These are phyloP conservation scores for Climacium dendroides DNA, from an alignment of 225 moss, liverwort and hornwort species.

Conservation along the genomic window DNA sequence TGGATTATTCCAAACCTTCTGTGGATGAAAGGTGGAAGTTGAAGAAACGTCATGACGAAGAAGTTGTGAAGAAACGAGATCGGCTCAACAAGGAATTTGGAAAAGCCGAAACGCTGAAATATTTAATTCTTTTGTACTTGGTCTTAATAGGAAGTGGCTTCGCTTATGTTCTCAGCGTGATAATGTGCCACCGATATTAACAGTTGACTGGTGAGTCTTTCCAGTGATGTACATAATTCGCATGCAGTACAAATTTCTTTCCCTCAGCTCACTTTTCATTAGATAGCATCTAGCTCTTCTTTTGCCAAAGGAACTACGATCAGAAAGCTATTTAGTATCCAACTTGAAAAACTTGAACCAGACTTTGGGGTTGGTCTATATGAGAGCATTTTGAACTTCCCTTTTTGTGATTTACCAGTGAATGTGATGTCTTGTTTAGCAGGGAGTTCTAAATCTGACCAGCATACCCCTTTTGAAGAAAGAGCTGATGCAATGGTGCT, in stretches of 20 bases:
- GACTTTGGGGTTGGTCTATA: not conserved
- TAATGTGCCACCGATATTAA: not conserved
- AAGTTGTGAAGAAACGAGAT: not conserved
- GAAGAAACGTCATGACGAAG: not conserved
- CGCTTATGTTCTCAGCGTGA: not conserved
- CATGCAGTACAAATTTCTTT: not conserved
- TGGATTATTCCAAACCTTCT: not conserved
- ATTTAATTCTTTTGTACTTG: not conserved
- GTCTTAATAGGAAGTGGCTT: not conserved
- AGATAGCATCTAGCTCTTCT: not conserved
- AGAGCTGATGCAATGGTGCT: not conserved
- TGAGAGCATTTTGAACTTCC: not conserved
- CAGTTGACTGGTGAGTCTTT: not conserved
- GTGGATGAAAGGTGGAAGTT: not conserved
- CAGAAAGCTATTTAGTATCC: not conserved
- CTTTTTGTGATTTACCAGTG: not conserved
- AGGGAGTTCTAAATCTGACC: not conserved
- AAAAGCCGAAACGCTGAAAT: not conserved
- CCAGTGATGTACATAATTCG: not conserved
- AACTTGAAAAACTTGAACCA: not conserved
- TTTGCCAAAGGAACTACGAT: not conserved
- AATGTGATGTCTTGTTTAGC: not conserved
- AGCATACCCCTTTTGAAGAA: not conserved
- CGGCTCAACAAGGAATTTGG: not conserved
- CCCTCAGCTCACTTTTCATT: not conserved